Evolutionary conservation across 2,329 filamentous ascomycete species (phyloP).

Genomic region (Byssochlamys sp.): DNA sequence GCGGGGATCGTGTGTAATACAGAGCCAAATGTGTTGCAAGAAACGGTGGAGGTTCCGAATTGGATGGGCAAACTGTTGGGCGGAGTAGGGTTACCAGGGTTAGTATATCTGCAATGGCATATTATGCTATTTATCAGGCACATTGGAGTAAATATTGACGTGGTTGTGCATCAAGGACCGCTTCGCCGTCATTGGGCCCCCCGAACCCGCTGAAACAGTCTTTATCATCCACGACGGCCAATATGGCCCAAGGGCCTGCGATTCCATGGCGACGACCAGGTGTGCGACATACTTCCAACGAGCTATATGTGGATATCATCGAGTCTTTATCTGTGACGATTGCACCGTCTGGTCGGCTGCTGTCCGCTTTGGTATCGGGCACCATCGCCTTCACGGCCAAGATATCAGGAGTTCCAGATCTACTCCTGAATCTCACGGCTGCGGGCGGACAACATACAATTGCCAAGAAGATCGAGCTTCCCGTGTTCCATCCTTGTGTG

Average conservation of each 20-base stretch:
- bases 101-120: slow-evolving; percentile 10
- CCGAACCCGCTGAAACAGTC: slow-evolving; percentile 33
- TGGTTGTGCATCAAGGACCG: slow-evolving; percentile 15
- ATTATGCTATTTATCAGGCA: not conserved
- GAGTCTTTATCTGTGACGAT: slow-evolving; percentile 81
- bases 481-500: slow-evolving; percentile 94
- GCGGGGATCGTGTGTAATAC: slow-evolving; percentile 80
- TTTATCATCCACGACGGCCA: slow-evolving; percentile 20
- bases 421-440: slow-evolving; percentile 69
- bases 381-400: slow-evolving; percentile 92
- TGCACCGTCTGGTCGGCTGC: slow-evolving; percentile 76
- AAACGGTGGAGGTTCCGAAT: slow-evolving; percentile 83
- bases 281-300: slow-evolving; percentile 90
- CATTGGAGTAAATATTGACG: not conserved
- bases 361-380: slow-evolving; percentile 79
- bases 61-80: slow-evolving; percentile 82
- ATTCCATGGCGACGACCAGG: slow-evolving; percentile 87
- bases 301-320: slow-evolving; percentile 90
- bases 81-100: slow-evolving; percentile 75
- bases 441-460: slow-evolving; percentile 73
- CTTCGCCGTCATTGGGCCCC: slow-evolving; percentile 33
- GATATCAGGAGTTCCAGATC: slow-evolving; percentile 85
- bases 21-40: slow-evolving; percentile 82
- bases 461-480: slow-evolving; percentile 66
- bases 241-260: slow-evolving; percentile 35